Percentiles rank a stretch among this genome's conserved stretches.
These are phyloP conservation scores for Xylaria sp. DNA, from an alignment of 2,329 filamentous ascomycete species.

Conservation along the genomic window DNA sequence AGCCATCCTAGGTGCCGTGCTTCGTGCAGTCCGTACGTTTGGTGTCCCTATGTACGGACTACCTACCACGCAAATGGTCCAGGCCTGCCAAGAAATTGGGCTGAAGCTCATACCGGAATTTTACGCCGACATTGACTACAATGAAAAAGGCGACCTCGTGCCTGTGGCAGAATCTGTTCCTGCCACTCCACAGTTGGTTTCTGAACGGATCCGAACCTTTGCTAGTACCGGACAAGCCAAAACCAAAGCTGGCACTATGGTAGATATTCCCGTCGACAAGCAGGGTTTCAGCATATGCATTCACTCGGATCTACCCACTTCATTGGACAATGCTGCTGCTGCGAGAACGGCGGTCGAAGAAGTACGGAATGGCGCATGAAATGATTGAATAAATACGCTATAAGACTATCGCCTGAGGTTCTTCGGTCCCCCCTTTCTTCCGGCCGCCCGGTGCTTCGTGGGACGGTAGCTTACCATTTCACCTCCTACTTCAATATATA, in stretches of 20 bases:
- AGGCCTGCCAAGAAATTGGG: slow-evolving; percentile 30
- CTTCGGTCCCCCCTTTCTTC: too few species aligned
- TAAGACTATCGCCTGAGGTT: too few species aligned
- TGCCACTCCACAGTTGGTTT: slow-evolving; percentile 26
- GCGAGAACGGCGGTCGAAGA: slow-evolving; percentile 29
- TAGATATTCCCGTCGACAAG: slow-evolving; percentile 29
- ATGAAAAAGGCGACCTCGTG: slow-evolving; percentile 25
- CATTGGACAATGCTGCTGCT: slow-evolving; percentile 31
- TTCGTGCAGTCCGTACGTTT: slow-evolving; percentile 33
- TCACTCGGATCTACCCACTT: slow-evolving; percentile 36
- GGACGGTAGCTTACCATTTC: too few species aligned
- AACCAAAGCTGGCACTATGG: slow-evolving; percentile 17
- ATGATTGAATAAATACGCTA: too few species aligned
- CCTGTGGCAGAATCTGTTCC: slow-evolving; percentile 23
- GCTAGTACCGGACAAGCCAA: slow-evolving; percentile 20
- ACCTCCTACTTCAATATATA: too few species aligned
- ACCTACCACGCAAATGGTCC: slow-evolving; percentile 22
- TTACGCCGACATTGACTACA: slow-evolving; percentile 28
- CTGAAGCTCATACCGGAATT: slow-evolving; percentile 26
- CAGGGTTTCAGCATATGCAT: slow-evolving; percentile 35
- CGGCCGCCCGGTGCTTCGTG: too few species aligned
- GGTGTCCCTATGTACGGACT: slow-evolving; percentile 35
- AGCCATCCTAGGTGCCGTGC: slow-evolving; percentile 32
- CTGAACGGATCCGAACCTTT: slow-evolving; percentile 21
- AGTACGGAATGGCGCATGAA: background rate